Base-by-base conservation (phyloP, 2,329 filamentous ascomycete species). In the Colletotrichum eremochloae region DNA sequence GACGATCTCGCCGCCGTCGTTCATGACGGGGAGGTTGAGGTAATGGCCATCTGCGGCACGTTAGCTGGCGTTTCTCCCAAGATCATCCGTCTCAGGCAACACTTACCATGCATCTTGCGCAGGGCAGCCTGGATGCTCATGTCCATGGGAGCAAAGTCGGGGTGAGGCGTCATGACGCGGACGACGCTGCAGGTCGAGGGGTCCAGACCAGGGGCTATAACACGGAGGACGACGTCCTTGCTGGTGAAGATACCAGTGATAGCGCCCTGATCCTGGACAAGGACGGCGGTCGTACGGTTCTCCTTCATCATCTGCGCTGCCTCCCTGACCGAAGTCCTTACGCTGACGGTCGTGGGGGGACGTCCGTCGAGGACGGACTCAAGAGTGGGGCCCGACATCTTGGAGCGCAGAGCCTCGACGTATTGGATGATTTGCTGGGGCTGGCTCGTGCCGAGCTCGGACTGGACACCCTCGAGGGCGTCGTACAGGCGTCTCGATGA, bases 181-280 rank as follows among this genome's bases (percentile, higher is more conserved):
- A 99, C 96, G 74, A 99, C 96, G 81, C 96, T 98, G 88, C 96
- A 99, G 79, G 93, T 98, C 72, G 91, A 89, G 57, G 96, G 96
- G 82, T 99, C 96, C 72, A 99, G 88, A 24, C 96, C 96, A 62
- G 96, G 96, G 67, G 96, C 96, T 84, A 99, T 99, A 73, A 99
- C 96, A 82, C 96, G 94, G 71, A 99, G 89, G 71, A 99, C 96
- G 63, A 99, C 96, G 84, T 99, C 96, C 86, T 99, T 99, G 86
- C 96, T 98, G 72, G 96, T 99, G 82, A 99, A 99, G 80, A 99
- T 99, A 84, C 96, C 96, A 66, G 96, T 99, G 80, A 99, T 98
- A 55, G 95, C 94, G 67, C 96, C 95, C 82, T 97, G 94, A 81
- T 99, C 96, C 84, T 98, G 95, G 20, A 99, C 96, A 70, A 99